Evolutionary conservation across 805 yeast genomes (phyloP), one percentile per base, ranked within the genome.

Genomic region (Wickerhamiella azymoides): DNA sequence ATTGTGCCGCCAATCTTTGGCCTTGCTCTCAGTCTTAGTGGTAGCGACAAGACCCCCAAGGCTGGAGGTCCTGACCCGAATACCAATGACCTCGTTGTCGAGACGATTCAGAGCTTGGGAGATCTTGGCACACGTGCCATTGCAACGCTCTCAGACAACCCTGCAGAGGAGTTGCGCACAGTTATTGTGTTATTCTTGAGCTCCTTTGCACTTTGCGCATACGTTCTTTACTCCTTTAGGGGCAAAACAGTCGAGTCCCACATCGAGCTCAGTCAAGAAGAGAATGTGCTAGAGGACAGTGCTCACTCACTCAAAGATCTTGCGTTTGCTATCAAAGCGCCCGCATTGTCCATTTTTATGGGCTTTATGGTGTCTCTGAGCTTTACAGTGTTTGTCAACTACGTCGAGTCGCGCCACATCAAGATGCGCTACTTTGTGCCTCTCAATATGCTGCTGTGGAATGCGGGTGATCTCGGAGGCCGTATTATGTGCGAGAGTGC

Each of bases 301-400:
- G 17, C 8, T 13, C 19, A 17, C 27, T 10, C 40, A 21, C 39
- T 41, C 28, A 2, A 8, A 28, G 43, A 35, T 8, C 24, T 41
- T 11, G 21, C 32, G 7, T n/a, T 8, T 10, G 39, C 40, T 2
- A 66, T 89, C 43, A 71, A 74, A 50, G 69, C 63, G 47, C 74
- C 86, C 30, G 86, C 77, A 1, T 57, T 73, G 49, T 70, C 94
- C 1, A 83, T 89, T 16, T 79, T 85, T 55, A 57, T 78, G 39
- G 77, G 85, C 0, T 86, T 89, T 58, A 65, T 78, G 8, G 69
- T 82, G 19, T 81, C 96, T 0, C 68, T 89, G 48, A 64, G 76
- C 14, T 89, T 86, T 67, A 96, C 98, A 0, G 89, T 88, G 1
- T 89, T 85, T 71, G 96, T 96, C 8, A 74, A 88, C 8, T 69